These are phyloP conservation scores for Angomonas ambiguus DNA, from an alignment of 208 protist species.

Conservation along the genomic window DNA sequence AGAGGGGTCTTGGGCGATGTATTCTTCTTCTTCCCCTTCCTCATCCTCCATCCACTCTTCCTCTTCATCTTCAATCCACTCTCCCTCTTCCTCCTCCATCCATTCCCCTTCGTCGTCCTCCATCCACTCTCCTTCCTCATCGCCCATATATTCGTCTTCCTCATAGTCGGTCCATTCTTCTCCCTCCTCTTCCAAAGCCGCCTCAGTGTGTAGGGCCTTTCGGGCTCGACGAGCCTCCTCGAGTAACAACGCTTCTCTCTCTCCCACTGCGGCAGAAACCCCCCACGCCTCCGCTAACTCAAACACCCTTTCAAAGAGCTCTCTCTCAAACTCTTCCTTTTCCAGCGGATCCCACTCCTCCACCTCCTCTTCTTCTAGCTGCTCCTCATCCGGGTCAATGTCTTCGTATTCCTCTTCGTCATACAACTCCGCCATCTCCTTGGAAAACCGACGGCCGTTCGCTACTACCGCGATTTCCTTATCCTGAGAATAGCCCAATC, in stretches of 20 bases:
- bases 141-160: background rate
- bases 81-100: constrained; percentile 10
- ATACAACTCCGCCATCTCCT: constrained; percentile 15
- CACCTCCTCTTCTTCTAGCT: constrained; percentile 17
- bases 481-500: background rate
- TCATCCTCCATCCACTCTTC: constrained; percentile 31
- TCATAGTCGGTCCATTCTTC: background rate
- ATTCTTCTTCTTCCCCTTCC: constrained; percentile 1
- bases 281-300: constrained; percentile 25
- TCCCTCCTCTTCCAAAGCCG: constrained; percentile 7
- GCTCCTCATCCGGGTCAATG: constrained; percentile 8
- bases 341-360: constrained; percentile 31
- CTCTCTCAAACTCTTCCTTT: constrained; percentile 42
- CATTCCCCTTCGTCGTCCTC: constrained; percentile 1
- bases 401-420: constrained; percentile 23
- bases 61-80: constrained; percentile 2
- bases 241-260: constrained; percentile 3
- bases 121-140: background rate
- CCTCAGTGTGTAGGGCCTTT: constrained; percentile 1
- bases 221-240: background rate
- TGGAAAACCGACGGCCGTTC: background rate
- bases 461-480: background rate
- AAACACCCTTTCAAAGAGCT: constrained; percentile 28
- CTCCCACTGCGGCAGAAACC: constrained; percentile 34
- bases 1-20: constrained; percentile 8